Evolutionary conservation across 2,329 filamentous ascomycete genomes (phyloP), one percentile per base, ranked within the genome.

Genomic region (Calonectria montana): DNA sequence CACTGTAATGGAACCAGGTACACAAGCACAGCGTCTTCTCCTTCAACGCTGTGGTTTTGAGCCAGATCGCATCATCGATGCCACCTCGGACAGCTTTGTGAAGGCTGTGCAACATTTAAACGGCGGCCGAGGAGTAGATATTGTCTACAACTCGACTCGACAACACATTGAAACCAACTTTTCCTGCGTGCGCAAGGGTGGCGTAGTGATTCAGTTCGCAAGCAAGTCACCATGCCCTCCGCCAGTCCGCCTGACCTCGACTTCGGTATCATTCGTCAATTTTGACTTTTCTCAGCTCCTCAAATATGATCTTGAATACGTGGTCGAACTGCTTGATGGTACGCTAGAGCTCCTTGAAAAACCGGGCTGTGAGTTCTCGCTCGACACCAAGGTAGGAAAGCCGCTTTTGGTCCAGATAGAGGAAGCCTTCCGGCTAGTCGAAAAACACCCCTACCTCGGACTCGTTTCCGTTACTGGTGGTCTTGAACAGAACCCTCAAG

Each of bases 81-180:
- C 78, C 0, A 80, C 82, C 29, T 78, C 81, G 6, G 81, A 83
- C 29, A 77, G 74, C 21, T 83, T 86, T 21, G 81, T 83, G 12
- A 73, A 77, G 0, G 64, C 74, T 4, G 73, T 88, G 39, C 74
- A 81, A 29, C 72, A 79, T 0, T 65, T 80, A 21, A 87, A 85
- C 1, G 72, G 70, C 16, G 78, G 76, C 3, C 74, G 73, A 35
- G 83, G 83, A 15, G 77, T 87, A 2, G 84, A 89, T 53, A 70
- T 88, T 4, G 80, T 88, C 2, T 87, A 88, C 64, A 87, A 88
- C 72, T 81, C 87, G 0, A 85, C 87, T 0, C 83, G 83, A 59
- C 76, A 81, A 10, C 74, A 83, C 41, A 64, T 82, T 4, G 80
- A 82, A 3, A 69, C 77, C 4, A 83, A 80, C 67, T 75, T 81